These are phyloP conservation scores for Penicillium coffeae DNA, from an alignment of 495 filamentous ascomycete genomes.

Conservation along the genomic window DNA sequence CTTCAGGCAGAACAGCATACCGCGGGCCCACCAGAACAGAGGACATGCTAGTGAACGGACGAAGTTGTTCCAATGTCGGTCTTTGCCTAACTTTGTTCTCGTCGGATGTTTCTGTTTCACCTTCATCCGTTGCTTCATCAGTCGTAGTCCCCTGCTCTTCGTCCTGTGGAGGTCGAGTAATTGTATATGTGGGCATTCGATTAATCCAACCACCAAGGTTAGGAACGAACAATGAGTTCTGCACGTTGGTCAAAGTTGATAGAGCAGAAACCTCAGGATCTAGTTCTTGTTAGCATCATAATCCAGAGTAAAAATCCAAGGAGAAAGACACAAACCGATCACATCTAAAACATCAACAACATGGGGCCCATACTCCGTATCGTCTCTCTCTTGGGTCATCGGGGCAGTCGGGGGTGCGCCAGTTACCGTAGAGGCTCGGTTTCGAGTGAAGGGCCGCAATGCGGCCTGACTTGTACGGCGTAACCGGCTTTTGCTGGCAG, in stretches of 20 bases:
- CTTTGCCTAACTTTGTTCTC: constrained; percentile 21
- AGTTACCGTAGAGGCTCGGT: constrained; percentile 33
- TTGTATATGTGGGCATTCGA: constrained; percentile 66
- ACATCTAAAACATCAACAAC: constrained; percentile 69
- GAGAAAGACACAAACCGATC: constrained; percentile 52
- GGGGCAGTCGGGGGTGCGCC: constrained; percentile 15
- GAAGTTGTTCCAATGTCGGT: constrained; percentile 26
- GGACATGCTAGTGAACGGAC: constrained; percentile 29
- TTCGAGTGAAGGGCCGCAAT: constrained; percentile 32
- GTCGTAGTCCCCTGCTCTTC: constrained; percentile 31
- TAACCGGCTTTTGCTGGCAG: constrained; percentile 20
- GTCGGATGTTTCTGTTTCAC: constrained; percentile 14
- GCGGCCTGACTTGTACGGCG: constrained; percentile 35
- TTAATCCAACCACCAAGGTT: constrained; percentile 65
- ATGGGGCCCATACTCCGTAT: constrained; percentile 50
- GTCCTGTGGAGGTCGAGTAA: constrained; percentile 49
- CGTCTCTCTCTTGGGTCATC: constrained; percentile 5
- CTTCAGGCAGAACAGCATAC: constrained; percentile 49
- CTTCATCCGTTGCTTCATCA: constrained; percentile 18
- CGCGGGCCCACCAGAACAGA: constrained; percentile 30
- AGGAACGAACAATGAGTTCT: constrained; percentile 73
- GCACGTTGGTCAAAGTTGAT: constrained; percentile 72
- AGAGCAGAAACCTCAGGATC: constrained; percentile 73
- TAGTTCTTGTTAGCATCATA: constrained; percentile 17
- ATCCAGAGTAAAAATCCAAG: not conserved